phyloP scores from a whole-genome alignment of 176 grass and related monocot species.

The Phragmites australis region DNA sequence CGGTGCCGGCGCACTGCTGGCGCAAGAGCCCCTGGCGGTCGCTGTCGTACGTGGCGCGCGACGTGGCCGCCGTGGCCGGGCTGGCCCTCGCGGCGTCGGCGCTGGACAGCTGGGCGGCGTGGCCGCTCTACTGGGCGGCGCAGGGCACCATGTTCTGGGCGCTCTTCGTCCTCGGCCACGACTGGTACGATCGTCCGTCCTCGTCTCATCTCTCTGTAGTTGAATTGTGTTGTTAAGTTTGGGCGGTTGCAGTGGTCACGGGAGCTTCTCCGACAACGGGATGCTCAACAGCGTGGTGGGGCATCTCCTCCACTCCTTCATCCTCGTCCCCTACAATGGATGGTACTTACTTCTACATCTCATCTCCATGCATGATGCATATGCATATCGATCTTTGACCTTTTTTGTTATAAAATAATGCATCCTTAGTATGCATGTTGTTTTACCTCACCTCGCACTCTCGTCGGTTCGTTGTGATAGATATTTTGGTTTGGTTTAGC shows the following conservation, averaged over 20 bases:
- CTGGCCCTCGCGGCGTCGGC: slow-evolving; percentile 31
- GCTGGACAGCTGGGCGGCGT: slow-evolving; percentile 35
- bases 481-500: too few relatives aligned
- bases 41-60: slow-evolving; percentile 66
- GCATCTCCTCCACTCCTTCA: slow-evolving; percentile 65
- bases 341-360: slow-evolving; percentile 39
- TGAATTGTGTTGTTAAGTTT: too few relatives aligned
- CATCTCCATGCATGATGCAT: background rate
- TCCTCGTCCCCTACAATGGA: slow-evolving; percentile 89
- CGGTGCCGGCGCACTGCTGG: slow-evolving; percentile 80
- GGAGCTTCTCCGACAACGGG: slow-evolving; percentile 73
- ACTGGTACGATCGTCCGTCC: slow-evolving; percentile 41
- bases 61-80: slow-evolving; percentile 36
- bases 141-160: slow-evolving; percentile 98
- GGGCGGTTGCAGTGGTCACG: slow-evolving; percentile 59
- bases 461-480: too few relatives aligned
- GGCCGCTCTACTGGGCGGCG: slow-evolving; percentile 79
- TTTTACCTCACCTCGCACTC: too few relatives aligned
- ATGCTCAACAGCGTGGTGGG: slow-evolving; percentile 69
- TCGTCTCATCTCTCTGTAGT: too few relatives aligned
- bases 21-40: slow-evolving; percentile 60
- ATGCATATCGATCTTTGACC: background rate
- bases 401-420: too few relatives aligned
- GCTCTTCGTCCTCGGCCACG: slow-evolving; percentile 91
- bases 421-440: too few relatives aligned